Percentiles rank a stretch among this genome's conserved stretches.
Conservation (phyloP, 371 early-diverging fungal species). For the Lichtheimia ramosa region DNA sequence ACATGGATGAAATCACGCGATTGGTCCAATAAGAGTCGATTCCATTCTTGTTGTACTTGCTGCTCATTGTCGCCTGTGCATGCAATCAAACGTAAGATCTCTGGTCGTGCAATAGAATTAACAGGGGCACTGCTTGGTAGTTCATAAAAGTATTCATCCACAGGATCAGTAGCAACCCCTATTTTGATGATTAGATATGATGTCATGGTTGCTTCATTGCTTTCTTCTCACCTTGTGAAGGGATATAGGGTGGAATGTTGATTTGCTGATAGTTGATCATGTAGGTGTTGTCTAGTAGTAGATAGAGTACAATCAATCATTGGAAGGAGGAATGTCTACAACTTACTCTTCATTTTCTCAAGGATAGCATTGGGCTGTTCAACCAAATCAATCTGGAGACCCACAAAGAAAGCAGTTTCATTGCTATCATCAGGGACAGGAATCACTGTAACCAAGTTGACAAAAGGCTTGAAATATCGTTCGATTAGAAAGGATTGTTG, state of each 20-base stretch:
- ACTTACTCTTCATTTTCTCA: conserved; percentile 50
- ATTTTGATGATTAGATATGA: neutral
- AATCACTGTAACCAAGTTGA: conserved; percentile 72
- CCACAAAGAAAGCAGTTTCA: conserved; percentile 65
- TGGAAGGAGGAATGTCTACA: neutral
- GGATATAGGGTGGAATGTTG: conserved; percentile 32
- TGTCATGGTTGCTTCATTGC: neutral
- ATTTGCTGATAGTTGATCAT: conserved; percentile 50
- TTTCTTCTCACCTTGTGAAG: conserved; percentile 4
- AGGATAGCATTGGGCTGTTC: conserved; percentile 72
- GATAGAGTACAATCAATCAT: neutral
- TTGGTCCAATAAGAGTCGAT: conserved; percentile 28
- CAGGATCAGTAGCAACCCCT: conserved; percentile 11
- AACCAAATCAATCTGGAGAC: conserved; percentile 73
- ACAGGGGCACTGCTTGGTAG: conserved; percentile 1
- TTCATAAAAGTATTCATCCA: conserved; percentile 12
- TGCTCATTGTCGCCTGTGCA: conserved; percentile 21
- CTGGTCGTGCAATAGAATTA: neutral
- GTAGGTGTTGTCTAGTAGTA: conserved; percentile 46
- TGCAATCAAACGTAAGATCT: conserved; percentile 1
- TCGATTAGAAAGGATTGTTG: too few relatives aligned
- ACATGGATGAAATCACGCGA: conserved; percentile 56
- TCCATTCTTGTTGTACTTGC: conserved; percentile 27
- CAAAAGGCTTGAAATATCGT: conserved; percentile 52
- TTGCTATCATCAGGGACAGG: conserved; percentile 52